phyloP scores from a whole-genome alignment of 2,329 filamentous ascomycete species.

The Colletotrichum lini region DNA sequence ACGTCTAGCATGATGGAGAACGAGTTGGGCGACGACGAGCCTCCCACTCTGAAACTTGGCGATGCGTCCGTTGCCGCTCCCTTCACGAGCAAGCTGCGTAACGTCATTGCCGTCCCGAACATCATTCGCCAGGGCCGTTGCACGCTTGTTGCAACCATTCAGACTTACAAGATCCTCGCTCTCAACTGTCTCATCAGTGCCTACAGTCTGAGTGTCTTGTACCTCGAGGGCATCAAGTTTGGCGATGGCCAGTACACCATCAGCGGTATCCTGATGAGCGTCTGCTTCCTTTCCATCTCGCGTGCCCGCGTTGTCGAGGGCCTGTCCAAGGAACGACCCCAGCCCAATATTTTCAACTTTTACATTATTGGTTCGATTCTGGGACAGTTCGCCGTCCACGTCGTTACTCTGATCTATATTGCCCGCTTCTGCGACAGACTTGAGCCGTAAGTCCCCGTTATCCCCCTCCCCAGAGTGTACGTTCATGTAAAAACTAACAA shows the following conservation, averaged over 20 bases:
- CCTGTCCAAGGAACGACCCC: conserved; percentile 95
- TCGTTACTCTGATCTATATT: conserved; percentile 93
- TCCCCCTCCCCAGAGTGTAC: fast-evolving
- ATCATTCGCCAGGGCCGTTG: conserved; percentile 98
- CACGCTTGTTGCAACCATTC: conserved; percentile 97
- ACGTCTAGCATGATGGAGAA: conserved; percentile 90
- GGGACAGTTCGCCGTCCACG: conserved; percentile 96
- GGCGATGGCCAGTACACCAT: conserved; percentile 98
- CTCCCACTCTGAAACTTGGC: conserved; percentile 95
- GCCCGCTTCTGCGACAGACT: conserved; percentile 88
- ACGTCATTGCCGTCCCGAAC: conserved; percentile 97
- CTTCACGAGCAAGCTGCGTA: conserved; percentile 97
- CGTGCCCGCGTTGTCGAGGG: conserved; percentile 95
- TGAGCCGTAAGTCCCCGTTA: conserved; percentile 78
- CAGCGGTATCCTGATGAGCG: conserved; percentile 99
- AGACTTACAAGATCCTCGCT: conserved; percentile 99
- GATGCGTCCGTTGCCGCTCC: conserved; percentile 97
- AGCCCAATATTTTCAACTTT: conserved; percentile 98
- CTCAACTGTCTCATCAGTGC: conserved; percentile 98
- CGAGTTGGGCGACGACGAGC: conserved; percentile 89
- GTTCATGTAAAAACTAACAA: conserved; percentile 46
- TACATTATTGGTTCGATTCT: conserved; percentile 99
- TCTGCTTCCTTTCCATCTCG: conserved; percentile 99
- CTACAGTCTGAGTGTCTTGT: conserved; percentile 96
- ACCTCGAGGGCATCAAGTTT: conserved; percentile 99